Conservation (phyloP, 371 early-diverging fungal genomes). For the Mortierella sp. region DNA sequence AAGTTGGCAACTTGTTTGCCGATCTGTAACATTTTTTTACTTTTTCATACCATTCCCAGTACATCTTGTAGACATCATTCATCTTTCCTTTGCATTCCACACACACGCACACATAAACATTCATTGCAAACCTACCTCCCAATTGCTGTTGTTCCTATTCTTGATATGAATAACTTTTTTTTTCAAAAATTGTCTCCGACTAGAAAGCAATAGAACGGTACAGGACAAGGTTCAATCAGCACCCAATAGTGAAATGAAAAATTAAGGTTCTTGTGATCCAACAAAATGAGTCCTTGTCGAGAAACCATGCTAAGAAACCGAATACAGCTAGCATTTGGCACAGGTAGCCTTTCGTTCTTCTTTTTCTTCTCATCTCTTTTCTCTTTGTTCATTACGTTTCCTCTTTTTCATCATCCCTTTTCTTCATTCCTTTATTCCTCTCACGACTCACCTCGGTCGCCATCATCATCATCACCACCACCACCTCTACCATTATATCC, state of each 20-base stretch:
- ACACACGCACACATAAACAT: neutral
- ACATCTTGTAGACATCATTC: neutral
- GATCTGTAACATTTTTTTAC: constrained; percentile 21
- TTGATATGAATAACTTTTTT: too few relatives aligned
- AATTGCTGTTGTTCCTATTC: too few relatives aligned
- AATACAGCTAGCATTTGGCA: too few relatives aligned
- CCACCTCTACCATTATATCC: too few relatives aligned
- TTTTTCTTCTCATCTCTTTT: neutral
- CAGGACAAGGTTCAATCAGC: constrained; percentile 4
- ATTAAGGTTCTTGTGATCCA: neutral
- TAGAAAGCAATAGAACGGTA: neutral
- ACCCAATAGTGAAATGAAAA: neutral
- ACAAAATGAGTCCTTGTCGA: neutral
- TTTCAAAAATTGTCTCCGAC: neutral
- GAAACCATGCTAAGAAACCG: neutral
- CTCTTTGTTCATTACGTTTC: neutral
- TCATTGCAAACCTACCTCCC: too few relatives aligned
- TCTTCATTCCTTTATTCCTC: neutral
- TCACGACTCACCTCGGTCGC: neutral
- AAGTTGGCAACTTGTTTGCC: constrained; percentile 37
- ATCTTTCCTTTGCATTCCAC: neutral
- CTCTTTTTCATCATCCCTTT: neutral
- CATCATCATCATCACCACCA: neutral
- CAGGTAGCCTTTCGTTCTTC: neutral
- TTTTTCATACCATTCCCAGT: neutral